Conservation (phyloP, 1,284 basidiomycete genomes). For the Pyrrhoderma lamaoense region DNA sequence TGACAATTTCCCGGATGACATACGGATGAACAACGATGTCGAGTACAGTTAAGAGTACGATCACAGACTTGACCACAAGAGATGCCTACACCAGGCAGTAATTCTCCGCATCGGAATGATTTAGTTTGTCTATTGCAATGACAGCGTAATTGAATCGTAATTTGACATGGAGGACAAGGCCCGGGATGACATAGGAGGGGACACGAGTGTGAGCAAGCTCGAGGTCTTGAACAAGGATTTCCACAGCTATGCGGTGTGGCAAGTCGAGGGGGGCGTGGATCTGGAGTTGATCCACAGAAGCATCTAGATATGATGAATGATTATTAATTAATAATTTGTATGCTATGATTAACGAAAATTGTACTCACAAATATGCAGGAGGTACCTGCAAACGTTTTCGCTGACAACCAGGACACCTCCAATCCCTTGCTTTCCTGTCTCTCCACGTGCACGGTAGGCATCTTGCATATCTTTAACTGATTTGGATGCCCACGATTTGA, state of each 20-base stretch:
- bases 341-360: neutral
- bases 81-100: conserved; percentile 36
- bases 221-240: conserved; percentile 62
- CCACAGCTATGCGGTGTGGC: conserved; percentile 84
- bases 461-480: conserved; percentile 71
- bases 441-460: conserved; percentile 69
- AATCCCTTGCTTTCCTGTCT: conserved; percentile 58
- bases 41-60: conserved; percentile 54
- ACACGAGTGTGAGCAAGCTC: conserved; percentile 64
- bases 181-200: conserved; percentile 66
- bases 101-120: conserved; percentile 57
- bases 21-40: conserved; percentile 49
- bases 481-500: conserved; percentile 70
- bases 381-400: conserved; percentile 61
- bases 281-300: conserved; percentile 72
- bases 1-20: conserved; percentile 74
- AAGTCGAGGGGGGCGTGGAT: conserved; percentile 61
- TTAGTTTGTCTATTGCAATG: conserved; percentile 58
- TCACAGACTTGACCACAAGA: conserved; percentile 66
- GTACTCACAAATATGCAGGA: conserved; percentile 55
- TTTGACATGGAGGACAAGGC: conserved; percentile 68
- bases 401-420: conserved; percentile 88
- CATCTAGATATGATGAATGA: conserved; percentile 42
- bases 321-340: neutral
- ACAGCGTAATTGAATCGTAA: conserved; percentile 50